Percentiles rank a stretch among this genome's conserved stretches.
phyloP scores from a whole-genome alignment of 495 filamentous ascomycete genomes.

The Penicillium chermesinum region DNA sequence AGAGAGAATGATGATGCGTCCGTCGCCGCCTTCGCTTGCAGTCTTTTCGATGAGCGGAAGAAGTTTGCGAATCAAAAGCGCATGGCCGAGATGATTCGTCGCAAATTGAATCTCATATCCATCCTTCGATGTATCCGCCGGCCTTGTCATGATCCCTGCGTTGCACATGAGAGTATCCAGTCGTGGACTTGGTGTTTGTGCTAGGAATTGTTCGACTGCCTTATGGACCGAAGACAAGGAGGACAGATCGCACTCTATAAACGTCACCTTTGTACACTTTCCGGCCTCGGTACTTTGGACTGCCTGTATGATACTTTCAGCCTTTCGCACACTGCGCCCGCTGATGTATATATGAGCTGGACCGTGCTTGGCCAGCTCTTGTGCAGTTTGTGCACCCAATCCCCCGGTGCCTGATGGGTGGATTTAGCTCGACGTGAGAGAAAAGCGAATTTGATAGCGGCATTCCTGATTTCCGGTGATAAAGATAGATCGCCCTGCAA shows the following conservation, averaged over 20 bases:
- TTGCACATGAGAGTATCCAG: conserved; percentile 1
- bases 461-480: not conserved
- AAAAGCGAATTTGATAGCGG: not conserved
- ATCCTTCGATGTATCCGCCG: not conserved
- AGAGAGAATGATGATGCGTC: not conserved
- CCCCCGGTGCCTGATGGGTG: not conserved
- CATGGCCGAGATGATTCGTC: conserved; percentile 3
- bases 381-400: not conserved
- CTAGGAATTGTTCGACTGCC: not conserved
- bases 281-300: not conserved
- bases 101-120: conserved; percentile 4
- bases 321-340: not conserved
- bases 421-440: not conserved
- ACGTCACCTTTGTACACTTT: not conserved
- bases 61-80: not conserved
- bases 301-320: not conserved
- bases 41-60: conserved; percentile 1
- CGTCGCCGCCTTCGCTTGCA: not conserved
- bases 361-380: not conserved
- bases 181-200: not conserved
- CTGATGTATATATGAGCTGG: conserved; percentile 2
- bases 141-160: conserved; percentile 1
- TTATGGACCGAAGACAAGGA: not conserved
- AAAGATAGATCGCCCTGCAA: not conserved
- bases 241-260: conserved; percentile 3